phyloP scores from a whole-genome alignment of 257 asterid genomes.

The Gentiana dahurica region DNA sequence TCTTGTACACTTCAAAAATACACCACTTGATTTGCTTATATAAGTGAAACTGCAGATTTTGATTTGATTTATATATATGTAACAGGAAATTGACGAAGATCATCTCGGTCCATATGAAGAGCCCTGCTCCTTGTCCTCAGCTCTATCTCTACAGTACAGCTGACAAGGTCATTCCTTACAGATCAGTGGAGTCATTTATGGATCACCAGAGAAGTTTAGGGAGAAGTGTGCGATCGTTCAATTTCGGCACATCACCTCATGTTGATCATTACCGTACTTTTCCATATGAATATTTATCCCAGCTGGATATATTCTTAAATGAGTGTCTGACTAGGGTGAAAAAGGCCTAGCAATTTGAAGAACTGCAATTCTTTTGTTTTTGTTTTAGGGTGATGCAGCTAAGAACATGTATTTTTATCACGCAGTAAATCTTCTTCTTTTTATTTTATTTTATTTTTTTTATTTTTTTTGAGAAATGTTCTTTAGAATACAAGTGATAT shows the following conservation, averaged over 20 bases:
- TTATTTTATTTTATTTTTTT: no score
- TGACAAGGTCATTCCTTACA: constrained; percentile 69
- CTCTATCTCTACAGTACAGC: constrained; percentile 70
- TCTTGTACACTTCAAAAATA: constrained; percentile 1
- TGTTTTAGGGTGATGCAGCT: no score
- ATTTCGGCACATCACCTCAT: constrained; percentile 75
- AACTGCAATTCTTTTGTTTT: no score
- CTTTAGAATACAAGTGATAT: no score
- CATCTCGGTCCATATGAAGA: constrained; percentile 27
- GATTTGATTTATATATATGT: constrained; percentile 4
- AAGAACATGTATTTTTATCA: no score
- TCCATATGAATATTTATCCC: constrained; percentile 40
- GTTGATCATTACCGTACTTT: constrained; percentile 79
- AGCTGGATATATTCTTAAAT: constrained; percentile 43
- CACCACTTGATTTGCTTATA: not conserved
- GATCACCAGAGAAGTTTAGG: constrained; percentile 49
- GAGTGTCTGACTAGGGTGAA: constrained; percentile 25
- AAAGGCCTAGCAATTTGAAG: constrained; percentile 10
- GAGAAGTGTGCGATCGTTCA: constrained; percentile 34
- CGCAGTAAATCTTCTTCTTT: no score
- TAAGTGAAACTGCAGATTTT: not conserved
- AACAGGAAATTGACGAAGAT: constrained; percentile 56
- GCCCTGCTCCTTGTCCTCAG: constrained; percentile 79
- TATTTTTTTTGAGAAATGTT: no score
- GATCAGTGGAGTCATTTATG: constrained; percentile 50